Percentiles rank a stretch among this genome's conserved stretches.
phyloP scores from a whole-genome alignment of 371 early-diverging fungal species.

The Dinochytrium kinnereticum region DNA sequence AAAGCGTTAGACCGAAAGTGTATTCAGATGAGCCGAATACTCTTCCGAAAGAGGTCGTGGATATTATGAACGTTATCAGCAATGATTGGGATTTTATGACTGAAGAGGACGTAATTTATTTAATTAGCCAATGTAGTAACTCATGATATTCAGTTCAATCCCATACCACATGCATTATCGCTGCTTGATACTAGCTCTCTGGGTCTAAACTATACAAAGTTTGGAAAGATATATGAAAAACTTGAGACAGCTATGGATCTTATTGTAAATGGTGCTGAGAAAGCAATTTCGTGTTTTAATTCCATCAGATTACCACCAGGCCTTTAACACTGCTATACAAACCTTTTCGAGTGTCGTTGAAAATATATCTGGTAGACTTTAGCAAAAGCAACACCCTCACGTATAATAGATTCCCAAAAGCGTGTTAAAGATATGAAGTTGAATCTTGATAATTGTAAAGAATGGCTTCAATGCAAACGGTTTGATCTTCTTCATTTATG shows the following conservation, averaged over 20 bases:
- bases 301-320: slow-evolving; percentile 82
- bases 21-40: slow-evolving; percentile 33
- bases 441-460: slow-evolving; percentile 71
- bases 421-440: slow-evolving; percentile 70
- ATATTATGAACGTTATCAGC: slow-evolving; percentile 57
- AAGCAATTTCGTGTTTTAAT: background rate
- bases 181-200: slow-evolving; percentile 86
- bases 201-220: slow-evolving; percentile 79
- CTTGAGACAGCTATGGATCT: slow-evolving; percentile 84
- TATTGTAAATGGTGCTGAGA: slow-evolving; percentile 78
- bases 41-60: slow-evolving; percentile 46
- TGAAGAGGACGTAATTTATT: slow-evolving; percentile 19
- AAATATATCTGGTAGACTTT: slow-evolving; percentile 71
- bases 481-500: slow-evolving; percentile 79
- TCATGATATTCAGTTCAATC: slow-evolving; percentile 74
- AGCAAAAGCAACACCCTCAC: background rate
- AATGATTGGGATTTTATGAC: slow-evolving; percentile 73
- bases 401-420: slow-evolving; percentile 51
- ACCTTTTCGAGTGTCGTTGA: slow-evolving; percentile 90
- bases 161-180: slow-evolving; percentile 83
- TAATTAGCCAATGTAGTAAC: background rate
- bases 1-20: background rate
- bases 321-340: slow-evolving; percentile 90
- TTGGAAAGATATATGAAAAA: slow-evolving; percentile 68
- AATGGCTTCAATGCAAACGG: slow-evolving; percentile 70